Evolutionary conservation across 345 rosid species (phyloP).

Genomic region (Populus deltoides): DNA sequence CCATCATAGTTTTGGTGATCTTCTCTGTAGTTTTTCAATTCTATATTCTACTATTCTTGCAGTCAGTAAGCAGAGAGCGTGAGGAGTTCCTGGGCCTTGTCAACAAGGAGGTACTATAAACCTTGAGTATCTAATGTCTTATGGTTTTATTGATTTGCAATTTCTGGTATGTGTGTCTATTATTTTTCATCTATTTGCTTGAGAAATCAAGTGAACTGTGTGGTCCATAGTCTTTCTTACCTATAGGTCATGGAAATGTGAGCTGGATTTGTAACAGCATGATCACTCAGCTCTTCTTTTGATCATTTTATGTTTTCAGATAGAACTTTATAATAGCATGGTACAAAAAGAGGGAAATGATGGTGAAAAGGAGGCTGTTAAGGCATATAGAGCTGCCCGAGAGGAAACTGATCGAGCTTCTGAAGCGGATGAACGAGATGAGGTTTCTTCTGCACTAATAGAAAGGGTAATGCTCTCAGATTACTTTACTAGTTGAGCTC

Average conservation of each 20-base stretch:
- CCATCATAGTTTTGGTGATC: neutral
- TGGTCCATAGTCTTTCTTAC: neutral
- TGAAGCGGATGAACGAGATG: constrained; percentile 50
- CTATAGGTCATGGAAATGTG: neutral
- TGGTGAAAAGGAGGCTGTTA: constrained; percentile 65
- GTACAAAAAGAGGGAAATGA: constrained; percentile 68
- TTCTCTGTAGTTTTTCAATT: constrained; percentile 9
- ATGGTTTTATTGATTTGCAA: neutral
- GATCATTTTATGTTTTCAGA: constrained; percentile 42
- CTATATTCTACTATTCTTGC: constrained; percentile 27
- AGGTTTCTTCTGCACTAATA: constrained; percentile 76
- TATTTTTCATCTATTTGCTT: neutral
- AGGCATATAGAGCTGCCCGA: constrained; percentile 83
- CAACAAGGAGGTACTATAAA: constrained; percentile 72
- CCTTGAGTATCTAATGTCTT: neutral
- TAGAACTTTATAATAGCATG: constrained; percentile 81
- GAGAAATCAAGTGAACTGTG: neutral
- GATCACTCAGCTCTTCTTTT: neutral
- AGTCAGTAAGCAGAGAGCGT: constrained; percentile 89
- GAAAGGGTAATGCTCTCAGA: constrained; percentile 46
- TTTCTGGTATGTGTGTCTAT: neutral
- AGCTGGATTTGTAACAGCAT: neutral
- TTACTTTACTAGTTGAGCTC: neutral
- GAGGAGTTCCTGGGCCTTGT: constrained; percentile 84
- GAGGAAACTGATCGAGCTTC: constrained; percentile 51